Base-by-base conservation (phyloP, 1,284 basidiomycete genomes). In the Moesziomyces antarcticus region DNA sequence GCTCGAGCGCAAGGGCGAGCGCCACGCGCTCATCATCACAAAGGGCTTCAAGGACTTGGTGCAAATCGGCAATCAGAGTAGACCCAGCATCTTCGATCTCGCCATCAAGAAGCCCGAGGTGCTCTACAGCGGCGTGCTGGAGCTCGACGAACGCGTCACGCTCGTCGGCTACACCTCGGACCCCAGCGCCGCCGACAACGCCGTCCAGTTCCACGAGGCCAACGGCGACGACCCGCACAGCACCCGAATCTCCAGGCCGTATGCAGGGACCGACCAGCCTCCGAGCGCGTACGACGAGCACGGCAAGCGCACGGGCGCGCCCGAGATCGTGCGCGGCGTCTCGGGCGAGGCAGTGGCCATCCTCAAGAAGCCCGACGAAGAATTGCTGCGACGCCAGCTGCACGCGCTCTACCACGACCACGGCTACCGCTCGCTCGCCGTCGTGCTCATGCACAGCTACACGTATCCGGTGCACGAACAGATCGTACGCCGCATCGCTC, bases 81-180 rank as follows among this genome's bases (percentile, higher is more conserved):
- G 95, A 35, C 95, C 84, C 91, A 94, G 82, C 87, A 91, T 86
- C 56, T 86, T 85, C 53, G 84, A 84, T 56, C 78, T 85, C 35
- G 82, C 80, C 37, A 86, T 86, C 76, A 80, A 81, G 48, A 91
- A 94, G 33, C 88, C 92, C 0, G 84, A 89, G 0, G 91, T 93
- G 5, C 87, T 97, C 4, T 97, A 96, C 83, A 88, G 89, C 1
- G 87, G 64, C 18, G 91, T 97, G 2, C 82, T 96, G 22, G 94
- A 97, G 83, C 90, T 97, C 1, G 93, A 97, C 79, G 96, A 99
- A 85, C 90, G 96, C 3, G 94, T 98, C 6, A 97, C 95, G 0
- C 88, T 97, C 8, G 91, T 97, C 0, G 94, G 94, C 8, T 97
- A 93, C 81, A 93, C 94, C 0, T 92, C 91, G 13, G 95, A 98